A percentile compares a stretch with the other conserved stretches of the same genome.
These are phyloP conservation scores for Rhododendron mucronatum DNA, from an alignment of 148 eudicot species.

Conservation along the genomic window DNA sequence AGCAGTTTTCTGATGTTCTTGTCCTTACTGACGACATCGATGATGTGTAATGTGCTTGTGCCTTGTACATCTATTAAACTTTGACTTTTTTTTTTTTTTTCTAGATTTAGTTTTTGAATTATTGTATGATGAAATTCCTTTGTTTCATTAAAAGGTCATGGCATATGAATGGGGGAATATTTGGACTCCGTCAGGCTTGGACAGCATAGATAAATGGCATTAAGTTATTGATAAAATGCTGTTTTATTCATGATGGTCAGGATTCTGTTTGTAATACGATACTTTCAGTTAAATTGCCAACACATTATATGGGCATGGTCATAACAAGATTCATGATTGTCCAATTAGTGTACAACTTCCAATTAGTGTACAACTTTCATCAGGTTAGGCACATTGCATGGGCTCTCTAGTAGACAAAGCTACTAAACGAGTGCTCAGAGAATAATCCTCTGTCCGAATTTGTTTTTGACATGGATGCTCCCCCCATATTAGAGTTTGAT, in stretches of 20 bases:
- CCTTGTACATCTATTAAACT: neutral
- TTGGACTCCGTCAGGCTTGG: neutral
- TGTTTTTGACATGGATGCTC: constrained; percentile 2
- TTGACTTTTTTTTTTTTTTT: neutral
- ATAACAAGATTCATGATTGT: neutral
- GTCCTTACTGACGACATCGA: neutral
- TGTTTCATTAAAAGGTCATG: neutral
- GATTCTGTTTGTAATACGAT: neutral
- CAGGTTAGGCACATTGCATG: neutral
- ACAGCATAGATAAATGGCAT: neutral
- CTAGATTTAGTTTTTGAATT: neutral
- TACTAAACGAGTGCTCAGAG: neutral
- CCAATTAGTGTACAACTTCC: neutral
- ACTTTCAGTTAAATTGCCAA: neutral
- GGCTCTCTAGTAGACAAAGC: neutral
- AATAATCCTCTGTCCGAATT: neutral
- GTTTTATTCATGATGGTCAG: neutral
- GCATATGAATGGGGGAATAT: neutral
- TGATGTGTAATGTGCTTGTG: neutral
- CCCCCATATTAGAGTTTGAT: neutral
- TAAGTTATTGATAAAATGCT: neutral
- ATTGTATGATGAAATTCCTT: neutral
- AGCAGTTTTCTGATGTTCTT: neutral
- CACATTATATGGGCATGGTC: neutral
- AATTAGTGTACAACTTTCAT: neutral